These are phyloP conservation scores for Trametes hirsuta DNA, from an alignment of 1,284 basidiomycete species.

Conservation along the genomic window DNA sequence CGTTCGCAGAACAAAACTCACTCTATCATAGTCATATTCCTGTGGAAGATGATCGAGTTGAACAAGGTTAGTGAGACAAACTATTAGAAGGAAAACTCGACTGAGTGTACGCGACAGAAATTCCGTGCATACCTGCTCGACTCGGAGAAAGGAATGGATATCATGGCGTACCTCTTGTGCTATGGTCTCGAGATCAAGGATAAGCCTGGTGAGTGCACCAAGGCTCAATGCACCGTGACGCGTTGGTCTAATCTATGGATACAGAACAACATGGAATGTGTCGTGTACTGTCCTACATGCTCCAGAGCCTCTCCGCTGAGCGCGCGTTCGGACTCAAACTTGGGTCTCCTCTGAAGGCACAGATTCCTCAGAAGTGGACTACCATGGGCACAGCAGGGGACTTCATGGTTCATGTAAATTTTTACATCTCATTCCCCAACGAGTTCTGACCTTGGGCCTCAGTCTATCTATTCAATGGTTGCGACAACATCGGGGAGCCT, in stretches of 20 bases:
- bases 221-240: conserved; percentile 13
- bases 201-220: conserved; percentile 71
- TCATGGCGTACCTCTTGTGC: conserved; percentile 78
- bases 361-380: conserved; percentile 76
- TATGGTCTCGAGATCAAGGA: conserved; percentile 87
- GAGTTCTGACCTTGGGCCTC: conserved; percentile 8
- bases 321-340: conserved; percentile 73
- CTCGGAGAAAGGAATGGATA: conserved; percentile 75
- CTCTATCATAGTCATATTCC: conserved; percentile 65
- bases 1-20: conserved; percentile 5
- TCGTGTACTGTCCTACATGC: conserved; percentile 86
- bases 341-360: conserved; percentile 60
- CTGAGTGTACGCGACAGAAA: conserved; percentile 55
- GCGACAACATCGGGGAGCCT: conserved; percentile 85
- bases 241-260: conserved; percentile 2
- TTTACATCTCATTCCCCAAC: neutral
- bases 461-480: conserved; percentile 88
- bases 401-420: conserved; percentile 82
- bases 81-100: neutral
- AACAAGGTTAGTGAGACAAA: conserved; percentile 67
- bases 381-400: conserved; percentile 78
- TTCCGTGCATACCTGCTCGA: conserved; percentile 82
- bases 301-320: conserved; percentile 91
- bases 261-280: conserved; percentile 90
- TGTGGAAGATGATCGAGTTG: conserved; percentile 90